A percentile compares a stretch with the other conserved stretches of the same genome.
These are phyloP conservation scores for Pseudotsuga menziesii DNA, from an alignment of 75 land plant species.

Conservation along the genomic window DNA sequence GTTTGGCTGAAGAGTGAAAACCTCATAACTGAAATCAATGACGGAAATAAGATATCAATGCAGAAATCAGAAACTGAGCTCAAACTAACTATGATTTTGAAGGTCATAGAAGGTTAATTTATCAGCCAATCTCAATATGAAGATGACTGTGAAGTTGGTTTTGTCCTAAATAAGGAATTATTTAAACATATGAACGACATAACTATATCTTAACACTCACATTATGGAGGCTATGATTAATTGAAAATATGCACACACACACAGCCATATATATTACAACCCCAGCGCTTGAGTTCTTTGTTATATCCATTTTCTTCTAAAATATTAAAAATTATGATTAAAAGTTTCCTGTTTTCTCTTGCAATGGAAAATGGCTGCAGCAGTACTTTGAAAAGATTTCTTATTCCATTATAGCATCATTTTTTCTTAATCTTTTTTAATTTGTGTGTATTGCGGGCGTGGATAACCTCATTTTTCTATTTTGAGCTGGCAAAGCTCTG, in stretches of 20 bases:
- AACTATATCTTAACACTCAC: neutral
- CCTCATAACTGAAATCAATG: neutral
- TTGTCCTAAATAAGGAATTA: neutral
- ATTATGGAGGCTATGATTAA: neutral
- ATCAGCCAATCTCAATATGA: neutral
- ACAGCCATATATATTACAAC: neutral
- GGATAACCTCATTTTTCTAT: no score
- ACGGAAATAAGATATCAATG: neutral
- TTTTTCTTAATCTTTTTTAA: no score
- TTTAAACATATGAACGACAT: neutral
- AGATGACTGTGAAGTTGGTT: neutral
- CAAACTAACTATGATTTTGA: neutral
- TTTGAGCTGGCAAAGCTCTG: no score
- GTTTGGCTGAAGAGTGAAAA: neutral
- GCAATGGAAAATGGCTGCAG: neutral
- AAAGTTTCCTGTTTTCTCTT: neutral
- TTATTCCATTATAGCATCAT: no score
- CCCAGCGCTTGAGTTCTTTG: neutral
- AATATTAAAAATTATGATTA: neutral
- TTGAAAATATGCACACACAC: neutral
- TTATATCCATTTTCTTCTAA: neutral
- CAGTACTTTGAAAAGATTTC: neutral
- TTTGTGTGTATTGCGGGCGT: no score
- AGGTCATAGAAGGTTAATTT: neutral
- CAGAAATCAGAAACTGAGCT: neutral